Evolutionary conservation across 257 asterid genomes (phyloP).

Genomic region (Rubia yunnanensis): DNA sequence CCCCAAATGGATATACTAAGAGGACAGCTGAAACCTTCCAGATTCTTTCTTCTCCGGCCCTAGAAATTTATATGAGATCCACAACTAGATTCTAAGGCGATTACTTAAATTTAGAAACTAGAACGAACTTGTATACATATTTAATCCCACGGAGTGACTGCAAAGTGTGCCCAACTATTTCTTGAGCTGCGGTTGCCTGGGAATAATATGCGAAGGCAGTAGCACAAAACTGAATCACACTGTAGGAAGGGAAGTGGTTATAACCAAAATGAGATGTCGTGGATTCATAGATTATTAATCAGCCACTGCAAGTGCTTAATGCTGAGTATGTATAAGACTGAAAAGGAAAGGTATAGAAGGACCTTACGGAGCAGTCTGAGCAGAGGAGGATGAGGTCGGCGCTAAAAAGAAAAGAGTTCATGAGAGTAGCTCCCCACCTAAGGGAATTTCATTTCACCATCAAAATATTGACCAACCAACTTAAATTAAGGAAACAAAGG

Average conservation of each 20-base stretch:
- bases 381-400: constrained; percentile 89
- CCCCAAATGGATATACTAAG: constrained; percentile 29
- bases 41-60: constrained; percentile 89
- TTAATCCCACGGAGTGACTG: constrained; percentile 98
- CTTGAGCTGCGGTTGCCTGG: constrained; percentile 99
- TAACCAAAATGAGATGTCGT: neutral
- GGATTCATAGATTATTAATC: neutral
- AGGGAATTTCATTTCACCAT: constrained; percentile 13
- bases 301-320: neutral
- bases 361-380: constrained; percentile 98
- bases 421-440: constrained; percentile 94
- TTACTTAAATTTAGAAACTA: neutral
- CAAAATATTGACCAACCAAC: constrained; percentile 8
- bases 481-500: neutral
- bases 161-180: constrained; percentile 92
- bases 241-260: constrained; percentile 28
- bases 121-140: constrained; percentile 86
- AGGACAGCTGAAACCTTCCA: constrained; percentile 82
- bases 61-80: constrained; percentile 14
- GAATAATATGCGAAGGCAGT: constrained; percentile 95
- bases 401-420: constrained; percentile 87
- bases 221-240: constrained; percentile 98
- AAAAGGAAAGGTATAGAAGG: constrained; percentile 11
- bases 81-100: constrained; percentile 7
- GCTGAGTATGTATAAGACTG: constrained; percentile 2